These are phyloP conservation scores for Hygrophila difformis DNA, from an alignment of 257 asterid genomes.

Conservation along the genomic window DNA sequence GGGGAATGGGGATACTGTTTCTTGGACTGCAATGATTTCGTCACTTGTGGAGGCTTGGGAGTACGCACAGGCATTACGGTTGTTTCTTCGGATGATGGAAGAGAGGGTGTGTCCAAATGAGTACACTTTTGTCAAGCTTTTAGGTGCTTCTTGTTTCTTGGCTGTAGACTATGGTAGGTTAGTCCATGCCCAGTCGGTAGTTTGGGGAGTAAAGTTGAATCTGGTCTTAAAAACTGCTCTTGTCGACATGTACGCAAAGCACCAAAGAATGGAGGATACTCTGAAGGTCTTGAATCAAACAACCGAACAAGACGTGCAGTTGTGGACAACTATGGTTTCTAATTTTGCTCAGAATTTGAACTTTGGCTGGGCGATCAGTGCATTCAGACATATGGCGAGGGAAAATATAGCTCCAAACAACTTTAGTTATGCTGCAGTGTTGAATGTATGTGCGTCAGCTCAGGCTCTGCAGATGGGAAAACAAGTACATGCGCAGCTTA, in stretches of 20 bases:
- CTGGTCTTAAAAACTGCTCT: constrained; percentile 27
- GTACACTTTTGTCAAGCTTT: constrained; percentile 24
- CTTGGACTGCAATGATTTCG: constrained; percentile 33
- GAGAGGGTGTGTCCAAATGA: constrained; percentile 18
- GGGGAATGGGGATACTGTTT: constrained; percentile 19
- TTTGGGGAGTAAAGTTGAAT: constrained; percentile 25
- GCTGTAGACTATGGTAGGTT: constrained; percentile 17
- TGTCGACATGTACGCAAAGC: constrained; percentile 21
- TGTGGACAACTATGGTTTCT: constrained; percentile 17
- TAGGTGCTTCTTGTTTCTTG: constrained; percentile 20
- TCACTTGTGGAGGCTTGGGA: constrained; percentile 22
- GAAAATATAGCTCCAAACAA: constrained; percentile 16
- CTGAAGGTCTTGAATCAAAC: constrained; percentile 18
- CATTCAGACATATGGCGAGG: constrained; percentile 17
- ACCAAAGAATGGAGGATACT: constrained; percentile 24
- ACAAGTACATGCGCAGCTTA: constrained; percentile 19
- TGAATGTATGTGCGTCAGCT: constrained; percentile 21
- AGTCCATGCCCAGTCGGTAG: constrained; percentile 17
- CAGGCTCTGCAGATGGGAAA: constrained; percentile 15
- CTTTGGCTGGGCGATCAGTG: constrained; percentile 10
- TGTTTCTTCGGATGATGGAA: constrained; percentile 20
- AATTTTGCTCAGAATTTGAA: constrained; percentile 16
- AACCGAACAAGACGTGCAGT: constrained; percentile 24
- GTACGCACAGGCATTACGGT: constrained; percentile 13
- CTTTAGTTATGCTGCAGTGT: constrained; percentile 20